Evolutionary conservation across 495 filamentous ascomycete species (phyloP).

Genomic region (Aspergillus diversus): DNA sequence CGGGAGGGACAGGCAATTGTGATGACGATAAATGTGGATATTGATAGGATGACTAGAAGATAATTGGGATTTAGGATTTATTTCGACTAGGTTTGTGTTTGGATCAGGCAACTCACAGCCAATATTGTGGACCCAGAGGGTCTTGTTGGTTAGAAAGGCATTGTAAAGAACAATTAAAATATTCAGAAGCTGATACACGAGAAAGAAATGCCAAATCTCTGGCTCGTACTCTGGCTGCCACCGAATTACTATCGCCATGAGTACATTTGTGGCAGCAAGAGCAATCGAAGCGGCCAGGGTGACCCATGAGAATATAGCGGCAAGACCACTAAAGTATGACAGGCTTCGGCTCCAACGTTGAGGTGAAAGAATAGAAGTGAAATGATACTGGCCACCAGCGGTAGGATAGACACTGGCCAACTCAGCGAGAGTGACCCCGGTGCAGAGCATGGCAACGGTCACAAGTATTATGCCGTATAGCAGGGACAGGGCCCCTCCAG

Average conservation of each 20-base stretch:
- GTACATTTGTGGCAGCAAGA: conserved; percentile 26
- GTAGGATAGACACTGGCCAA: conserved; percentile 56
- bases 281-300: conserved; percentile 30
- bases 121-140: conserved; percentile 38
- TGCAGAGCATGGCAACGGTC: conserved; percentile 32
- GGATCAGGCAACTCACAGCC: conserved; percentile 31
- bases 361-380: conserved; percentile 36
- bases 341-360: conserved; percentile 27
- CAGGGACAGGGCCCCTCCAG: conserved; percentile 35
- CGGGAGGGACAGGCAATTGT: conserved; percentile 35
- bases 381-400: conserved; percentile 54
- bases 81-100: not conserved
- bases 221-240: conserved; percentile 31
- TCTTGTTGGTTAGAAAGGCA: conserved; percentile 31
- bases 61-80: not conserved
- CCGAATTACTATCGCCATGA: conserved; percentile 35
- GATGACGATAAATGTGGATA: conserved; percentile 32
- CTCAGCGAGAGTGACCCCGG: conserved; percentile 53
- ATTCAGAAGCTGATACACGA: conserved; percentile 46
- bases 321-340: conserved; percentile 34
- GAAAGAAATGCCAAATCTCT: conserved; percentile 40
- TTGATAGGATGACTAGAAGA: conserved; percentile 31
- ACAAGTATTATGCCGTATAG: conserved; percentile 37
- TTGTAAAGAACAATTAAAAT: conserved; percentile 32
- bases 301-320: conserved; percentile 36